Conservation (phyloP, 306 rosid genomes). For the Echinosophora koreensis region DNA sequence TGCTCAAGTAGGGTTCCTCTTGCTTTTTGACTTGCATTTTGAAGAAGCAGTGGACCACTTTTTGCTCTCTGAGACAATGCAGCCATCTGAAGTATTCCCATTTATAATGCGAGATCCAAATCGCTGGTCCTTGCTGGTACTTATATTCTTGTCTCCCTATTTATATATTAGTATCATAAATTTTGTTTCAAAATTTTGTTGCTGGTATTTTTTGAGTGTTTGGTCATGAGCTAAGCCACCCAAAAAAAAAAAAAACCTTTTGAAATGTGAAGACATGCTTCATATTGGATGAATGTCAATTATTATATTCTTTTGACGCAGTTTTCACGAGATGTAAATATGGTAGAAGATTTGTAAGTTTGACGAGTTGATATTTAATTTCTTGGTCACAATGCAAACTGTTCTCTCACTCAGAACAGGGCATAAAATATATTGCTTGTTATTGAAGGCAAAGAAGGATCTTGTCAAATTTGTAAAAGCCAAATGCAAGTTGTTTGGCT, state of each 20-base stretch:
- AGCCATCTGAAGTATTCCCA: slow-evolving; percentile 97
- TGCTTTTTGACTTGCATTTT: slow-evolving; percentile 93
- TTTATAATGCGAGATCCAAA: slow-evolving; percentile 96
- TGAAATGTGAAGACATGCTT: slow-evolving; percentile 33
- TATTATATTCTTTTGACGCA: neutral
- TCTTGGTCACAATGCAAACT: slow-evolving; percentile 4
- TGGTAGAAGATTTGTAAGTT: slow-evolving; percentile 32
- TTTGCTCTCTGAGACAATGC: slow-evolving; percentile 88
- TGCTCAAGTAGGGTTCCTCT: slow-evolving; percentile 97
- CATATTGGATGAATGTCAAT: slow-evolving; percentile 6
- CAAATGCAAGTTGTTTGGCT: neutral
- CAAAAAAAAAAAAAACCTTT: neutral
- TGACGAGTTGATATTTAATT: neutral
- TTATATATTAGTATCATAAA: neutral
- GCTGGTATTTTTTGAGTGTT: slow-evolving; percentile 26
- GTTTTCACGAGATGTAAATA: slow-evolving; percentile 23
- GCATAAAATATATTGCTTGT: slow-evolving; percentile 4
- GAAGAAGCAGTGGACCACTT: slow-evolving; percentile 98
- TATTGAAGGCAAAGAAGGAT: slow-evolving; percentile 14
- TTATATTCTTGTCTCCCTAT: slow-evolving; percentile 33
- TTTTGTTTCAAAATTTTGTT: slow-evolving; percentile 20
- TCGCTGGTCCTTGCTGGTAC: slow-evolving; percentile 98
- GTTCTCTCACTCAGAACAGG: slow-evolving; percentile 10
- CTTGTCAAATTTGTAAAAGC: slow-evolving; percentile 19
- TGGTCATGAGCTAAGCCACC: slow-evolving; percentile 24